Base-by-base conservation (phyloP, 2,329 filamentous ascomycete species). In the Aspergillus puulaauensis region DNA sequence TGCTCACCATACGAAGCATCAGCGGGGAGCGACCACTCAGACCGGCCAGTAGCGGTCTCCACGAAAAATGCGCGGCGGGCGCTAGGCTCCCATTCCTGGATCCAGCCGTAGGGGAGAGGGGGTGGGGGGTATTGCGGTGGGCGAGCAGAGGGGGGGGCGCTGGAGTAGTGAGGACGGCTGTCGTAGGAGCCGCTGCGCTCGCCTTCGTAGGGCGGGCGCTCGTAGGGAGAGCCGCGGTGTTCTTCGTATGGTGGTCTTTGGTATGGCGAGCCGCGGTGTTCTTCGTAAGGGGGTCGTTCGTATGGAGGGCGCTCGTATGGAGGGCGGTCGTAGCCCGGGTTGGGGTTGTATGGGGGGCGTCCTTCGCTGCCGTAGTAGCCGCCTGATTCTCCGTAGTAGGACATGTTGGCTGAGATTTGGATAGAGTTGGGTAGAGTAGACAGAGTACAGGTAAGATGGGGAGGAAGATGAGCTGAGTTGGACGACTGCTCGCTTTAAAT, bases 51-150 rank as follows among this genome's bases (percentile, higher is more conserved):
- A 47, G 82, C 77, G 56, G 84, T 75, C 70, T 89, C 85, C 56
- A 85, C 79, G 67, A 87, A 90, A 75, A 84, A 89, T 77, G 84
- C 88, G 55, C 84, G 83, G 67, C 86, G 83, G 59, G 80, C 76
- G 57, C 77, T 79, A 57, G 83, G 80, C 63, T 90, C 86, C 73
- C 82, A 90, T 70, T 87, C 82, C 23, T 85, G 78, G 27, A 77
- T 75, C 86, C 87, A 90, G 63, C 86, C 86, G 50, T 78, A 68
- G 23, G 86, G 80, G 62, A 88, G 76, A 17, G 71, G 68, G 59
- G 82, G 76, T 23, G 86, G 81, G 64, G 75, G 76, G 50, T 70
- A 70, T 3, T 67, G 64, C 15, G 71, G 73, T 27, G 72, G 74
- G 3, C 69, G 70, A 21, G 66, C 58, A 35, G 63, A 62, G 8